Conservation (phyloP, 2,329 filamentous ascomycete genomes). For the Aspergillaceae sp. region DNA sequence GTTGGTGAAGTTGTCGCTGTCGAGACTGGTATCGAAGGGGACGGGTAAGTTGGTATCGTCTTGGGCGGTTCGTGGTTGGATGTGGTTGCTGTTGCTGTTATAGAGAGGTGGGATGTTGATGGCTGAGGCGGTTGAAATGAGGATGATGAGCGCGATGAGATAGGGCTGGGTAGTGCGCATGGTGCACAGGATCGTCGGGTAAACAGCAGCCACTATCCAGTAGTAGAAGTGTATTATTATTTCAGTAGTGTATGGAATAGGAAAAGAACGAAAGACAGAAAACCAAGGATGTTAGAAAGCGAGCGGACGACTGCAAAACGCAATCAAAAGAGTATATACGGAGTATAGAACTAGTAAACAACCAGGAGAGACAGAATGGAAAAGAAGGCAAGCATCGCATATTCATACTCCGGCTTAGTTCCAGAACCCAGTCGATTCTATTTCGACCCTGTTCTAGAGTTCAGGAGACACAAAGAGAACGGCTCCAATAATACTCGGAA, state of each 20-base stretch:
- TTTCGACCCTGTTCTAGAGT: too few relatives aligned
- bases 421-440: too few relatives aligned
- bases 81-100: not conserved
- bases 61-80: slow-evolving; percentile 3
- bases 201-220: too few relatives aligned
- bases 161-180: not conserved
- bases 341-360: too few relatives aligned
- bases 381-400: too few relatives aligned
- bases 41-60: slow-evolving; percentile 41
- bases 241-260: not conserved
- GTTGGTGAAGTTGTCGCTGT: slow-evolving; percentile 50
- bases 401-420: too few relatives aligned
- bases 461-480: too few relatives aligned
- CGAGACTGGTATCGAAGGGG: slow-evolving; percentile 59
- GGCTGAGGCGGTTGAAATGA: not conserved
- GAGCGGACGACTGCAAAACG: not conserved
- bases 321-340: too few relatives aligned
- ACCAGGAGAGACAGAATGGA: too few relatives aligned
- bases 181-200: too few relatives aligned
- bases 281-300: not conserved
- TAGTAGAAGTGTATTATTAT: too few relatives aligned
- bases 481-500: too few relatives aligned
- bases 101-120: not conserved
- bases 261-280: not conserved
- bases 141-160: not conserved